phyloP scores from a whole-genome alignment of 495 filamentous ascomycete species.

The Daldinia childiae region DNA sequence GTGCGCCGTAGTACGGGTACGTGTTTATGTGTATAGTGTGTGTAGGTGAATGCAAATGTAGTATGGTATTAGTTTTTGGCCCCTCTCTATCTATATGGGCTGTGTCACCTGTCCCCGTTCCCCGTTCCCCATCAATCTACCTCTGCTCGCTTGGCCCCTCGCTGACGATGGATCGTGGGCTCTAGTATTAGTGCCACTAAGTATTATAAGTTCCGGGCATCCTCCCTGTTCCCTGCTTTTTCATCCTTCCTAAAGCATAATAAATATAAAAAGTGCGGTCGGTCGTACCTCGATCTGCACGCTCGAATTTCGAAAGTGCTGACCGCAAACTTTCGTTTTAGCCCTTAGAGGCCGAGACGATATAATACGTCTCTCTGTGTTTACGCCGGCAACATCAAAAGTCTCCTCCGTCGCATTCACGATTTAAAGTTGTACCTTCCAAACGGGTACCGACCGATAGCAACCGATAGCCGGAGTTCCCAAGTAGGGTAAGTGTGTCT shows the following conservation, averaged over 20 bases:
- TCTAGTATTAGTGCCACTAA: conserved; percentile 34
- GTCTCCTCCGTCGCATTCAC: neutral
- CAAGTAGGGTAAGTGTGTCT: conserved; percentile 1
- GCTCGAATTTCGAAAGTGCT: conserved; percentile 19
- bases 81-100: conserved; percentile 29
- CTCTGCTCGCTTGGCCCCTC: conserved; percentile 21
- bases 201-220: conserved; percentile 39
- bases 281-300: conserved; percentile 26
- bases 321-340: conserved; percentile 36
- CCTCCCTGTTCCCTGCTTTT: conserved; percentile 29
- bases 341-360: conserved; percentile 39
- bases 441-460: neutral
- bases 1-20: conserved; percentile 41
- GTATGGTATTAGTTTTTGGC: conserved; percentile 18
- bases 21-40: conserved; percentile 24
- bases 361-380: conserved; percentile 5
- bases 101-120: conserved; percentile 28
- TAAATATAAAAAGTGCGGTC: conserved; percentile 20
- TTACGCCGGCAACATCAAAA: neutral
- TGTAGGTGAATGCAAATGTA: conserved; percentile 12
- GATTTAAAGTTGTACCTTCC: neutral
- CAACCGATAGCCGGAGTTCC: neutral
- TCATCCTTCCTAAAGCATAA: conserved; percentile 30
- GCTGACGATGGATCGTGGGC: conserved; percentile 41
- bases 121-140: neutral